Conservation (phyloP, 176 grass and related monocot species). For the Carex myosuroides region DNA sequence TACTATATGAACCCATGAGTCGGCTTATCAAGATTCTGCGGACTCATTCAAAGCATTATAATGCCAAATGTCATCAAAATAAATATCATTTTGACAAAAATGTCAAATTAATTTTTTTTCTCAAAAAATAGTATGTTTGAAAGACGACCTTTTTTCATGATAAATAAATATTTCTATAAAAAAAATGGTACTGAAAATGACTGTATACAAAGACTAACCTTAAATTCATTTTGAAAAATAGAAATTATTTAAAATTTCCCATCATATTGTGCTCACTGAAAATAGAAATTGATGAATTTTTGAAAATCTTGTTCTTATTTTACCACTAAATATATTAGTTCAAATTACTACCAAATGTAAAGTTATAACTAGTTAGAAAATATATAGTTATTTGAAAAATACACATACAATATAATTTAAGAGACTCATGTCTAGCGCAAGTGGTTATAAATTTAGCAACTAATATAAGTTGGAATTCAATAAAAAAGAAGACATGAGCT, state of each 20-base stretch:
- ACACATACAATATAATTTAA: neutral
- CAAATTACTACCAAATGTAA: neutral
- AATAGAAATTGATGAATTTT: too few relatives aligned
- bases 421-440: too few relatives aligned
- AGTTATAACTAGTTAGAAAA: neutral
- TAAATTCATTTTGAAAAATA: too few relatives aligned
- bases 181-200: neutral
- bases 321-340: neutral
- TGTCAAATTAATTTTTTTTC: neutral
- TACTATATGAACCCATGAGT: too few relatives aligned
- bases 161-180: neutral
- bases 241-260: too few relatives aligned
- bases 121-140: neutral
- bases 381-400: neutral
- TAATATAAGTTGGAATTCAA: too few relatives aligned
- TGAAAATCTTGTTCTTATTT: too few relatives aligned
- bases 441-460: too few relatives aligned
- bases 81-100: constrained; percentile 1
- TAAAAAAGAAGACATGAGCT: too few relatives aligned
- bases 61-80: neutral
- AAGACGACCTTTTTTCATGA: neutral
- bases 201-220: neutral
- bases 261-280: too few relatives aligned
- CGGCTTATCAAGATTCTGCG: neutral
- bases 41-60: neutral